Percentiles rank a stretch among this genome's conserved stretches.
phyloP scores from a whole-genome alignment of 192 early-diverging fungal species.

The Podila epigama region DNA sequence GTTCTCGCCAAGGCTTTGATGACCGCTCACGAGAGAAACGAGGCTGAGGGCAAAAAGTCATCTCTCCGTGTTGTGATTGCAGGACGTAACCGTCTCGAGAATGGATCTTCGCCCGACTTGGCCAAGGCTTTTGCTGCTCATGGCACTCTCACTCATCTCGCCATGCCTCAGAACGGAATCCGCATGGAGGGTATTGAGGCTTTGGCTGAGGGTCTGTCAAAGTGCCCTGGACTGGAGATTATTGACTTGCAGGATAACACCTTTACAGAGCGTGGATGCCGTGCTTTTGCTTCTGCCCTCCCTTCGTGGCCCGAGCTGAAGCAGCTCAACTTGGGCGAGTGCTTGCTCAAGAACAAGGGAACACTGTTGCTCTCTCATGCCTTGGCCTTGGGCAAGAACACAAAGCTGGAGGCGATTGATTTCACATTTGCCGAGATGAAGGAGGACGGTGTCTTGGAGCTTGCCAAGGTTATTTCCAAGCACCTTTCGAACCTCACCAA shows the following conservation, averaged over 20 bases:
- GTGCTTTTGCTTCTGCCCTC: slow-evolving; percentile 80
- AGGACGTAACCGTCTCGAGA: slow-evolving; percentile 95
- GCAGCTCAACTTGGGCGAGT: slow-evolving; percentile 89
- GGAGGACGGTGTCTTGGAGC: slow-evolving; percentile 66
- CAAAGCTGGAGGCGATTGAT: slow-evolving; percentile 67
- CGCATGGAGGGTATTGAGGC: slow-evolving; percentile 91
- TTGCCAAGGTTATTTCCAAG: slow-evolving; percentile 71
- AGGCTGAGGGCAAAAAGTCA: slow-evolving; percentile 64
- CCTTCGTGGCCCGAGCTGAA: slow-evolving; percentile 81
- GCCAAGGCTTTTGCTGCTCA: slow-evolving; percentile 85
- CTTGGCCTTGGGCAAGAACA: slow-evolving; percentile 63
- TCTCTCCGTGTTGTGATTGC: slow-evolving; percentile 83
- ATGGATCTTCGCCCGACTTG: slow-evolving; percentile 76
- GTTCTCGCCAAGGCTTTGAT: slow-evolving; percentile 86
- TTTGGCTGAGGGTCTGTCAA: slow-evolving; percentile 70
- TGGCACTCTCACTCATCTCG: slow-evolving; percentile 77
- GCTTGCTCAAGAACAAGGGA: slow-evolving; percentile 81
- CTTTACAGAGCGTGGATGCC: slow-evolving; percentile 83
- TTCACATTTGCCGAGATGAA: slow-evolving; percentile 94
- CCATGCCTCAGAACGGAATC: slow-evolving; percentile 98
- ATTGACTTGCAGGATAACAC: slow-evolving; percentile 98
- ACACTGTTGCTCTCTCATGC: slow-evolving; percentile 70
- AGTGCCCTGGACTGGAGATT: slow-evolving; percentile 71
- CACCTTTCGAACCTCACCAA: slow-evolving; percentile 67
- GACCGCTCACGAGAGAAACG: slow-evolving; percentile 76